These are phyloP conservation scores for Solanum chacoense DNA, from an alignment of 305 asterid genomes.

Conservation along the genomic window DNA sequence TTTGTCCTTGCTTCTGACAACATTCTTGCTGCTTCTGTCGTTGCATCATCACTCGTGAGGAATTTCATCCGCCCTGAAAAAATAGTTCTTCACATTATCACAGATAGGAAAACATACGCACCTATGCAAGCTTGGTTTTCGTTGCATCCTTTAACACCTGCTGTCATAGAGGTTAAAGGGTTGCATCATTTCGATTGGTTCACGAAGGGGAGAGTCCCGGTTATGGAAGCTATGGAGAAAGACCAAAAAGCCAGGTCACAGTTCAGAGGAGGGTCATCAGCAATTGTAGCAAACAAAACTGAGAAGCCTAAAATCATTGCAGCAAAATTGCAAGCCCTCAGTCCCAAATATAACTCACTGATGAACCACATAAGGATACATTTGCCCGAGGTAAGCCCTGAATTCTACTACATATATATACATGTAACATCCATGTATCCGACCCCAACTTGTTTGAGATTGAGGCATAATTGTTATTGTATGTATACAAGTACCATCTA, in stretches of 20 bases:
- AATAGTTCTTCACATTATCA: conserved; percentile 69
- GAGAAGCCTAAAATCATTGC: conserved; percentile 82
- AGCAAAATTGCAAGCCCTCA: conserved; percentile 89
- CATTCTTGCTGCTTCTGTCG: conserved; percentile 85
- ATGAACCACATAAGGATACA: conserved; percentile 94
- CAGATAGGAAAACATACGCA: conserved; percentile 75
- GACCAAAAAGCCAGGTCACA: conserved; percentile 71
- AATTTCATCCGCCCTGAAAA: conserved; percentile 55
- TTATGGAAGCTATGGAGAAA: conserved; percentile 96
- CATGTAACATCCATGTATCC: neutral
- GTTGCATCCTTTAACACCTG: conserved; percentile 61
- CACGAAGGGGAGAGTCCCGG: conserved; percentile 82
- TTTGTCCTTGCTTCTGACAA: conserved; percentile 90
- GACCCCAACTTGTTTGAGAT: neutral
- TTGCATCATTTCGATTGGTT: conserved; percentile 96
- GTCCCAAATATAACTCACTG: conserved; percentile 82
- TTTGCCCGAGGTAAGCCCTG: conserved; percentile 67
- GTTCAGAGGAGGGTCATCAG: conserved; percentile 88
- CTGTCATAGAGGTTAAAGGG: conserved; percentile 77
- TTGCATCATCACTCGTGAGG: conserved; percentile 68
- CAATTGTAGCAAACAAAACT: conserved; percentile 69
- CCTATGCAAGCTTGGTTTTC: conserved; percentile 99
- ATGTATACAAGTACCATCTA: neutral
- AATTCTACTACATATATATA: neutral
- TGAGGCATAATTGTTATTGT: neutral